A percentile compares a stretch with the other conserved stretches of the same genome.
Conservation (phyloP, 169 alveolate genomes). For the Amoebophrya sp. region DNA sequence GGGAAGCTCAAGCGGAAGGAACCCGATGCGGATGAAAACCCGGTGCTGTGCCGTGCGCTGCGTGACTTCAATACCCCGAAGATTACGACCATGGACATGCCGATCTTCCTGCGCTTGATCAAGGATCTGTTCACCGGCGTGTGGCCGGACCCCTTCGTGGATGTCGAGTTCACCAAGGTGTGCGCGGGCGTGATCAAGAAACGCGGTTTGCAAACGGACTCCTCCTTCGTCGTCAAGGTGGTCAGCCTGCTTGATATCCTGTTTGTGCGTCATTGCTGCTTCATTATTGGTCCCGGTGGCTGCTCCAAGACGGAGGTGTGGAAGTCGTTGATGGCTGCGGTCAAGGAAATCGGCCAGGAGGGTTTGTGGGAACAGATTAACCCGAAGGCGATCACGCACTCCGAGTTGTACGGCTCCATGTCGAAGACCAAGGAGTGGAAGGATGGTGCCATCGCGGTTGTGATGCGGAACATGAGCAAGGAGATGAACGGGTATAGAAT, state of each 20-base stretch:
- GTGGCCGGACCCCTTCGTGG: constrained; percentile 72
- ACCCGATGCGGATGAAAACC: constrained; percentile 83
- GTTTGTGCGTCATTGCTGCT: constrained; percentile 91
- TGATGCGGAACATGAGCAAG: constrained; percentile 82
- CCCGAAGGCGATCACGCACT: constrained; percentile 91
- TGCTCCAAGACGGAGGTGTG: constrained; percentile 90
- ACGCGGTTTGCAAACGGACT: constrained; percentile 71
- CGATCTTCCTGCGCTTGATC: constrained; percentile 85
- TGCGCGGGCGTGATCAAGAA: constrained; percentile 61
- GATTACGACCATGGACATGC: constrained; percentile 80
- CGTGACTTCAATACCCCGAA: constrained; percentile 93
- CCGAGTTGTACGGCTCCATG: constrained; percentile 88
- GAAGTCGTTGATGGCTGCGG: constrained; percentile 74
- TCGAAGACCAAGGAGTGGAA: constrained; percentile 92
- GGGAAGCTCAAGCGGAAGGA: constrained; percentile 89
- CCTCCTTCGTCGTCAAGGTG: constrained; percentile 65
- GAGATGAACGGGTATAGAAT: constrained; percentile 47
- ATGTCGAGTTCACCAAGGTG: constrained; percentile 70
- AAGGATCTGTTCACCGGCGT: constrained; percentile 89
- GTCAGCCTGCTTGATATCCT: constrained; percentile 71
- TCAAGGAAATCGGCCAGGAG: constrained; percentile 69
- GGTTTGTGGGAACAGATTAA: constrained; percentile 82
- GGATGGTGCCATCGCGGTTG: constrained; percentile 85
- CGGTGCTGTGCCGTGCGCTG: constrained; percentile 87
- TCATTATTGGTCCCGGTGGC: constrained; percentile 92